These are phyloP conservation scores for Ambrosiella xylebori DNA, from an alignment of 2,329 filamentous ascomycete species.

Conservation along the genomic window DNA sequence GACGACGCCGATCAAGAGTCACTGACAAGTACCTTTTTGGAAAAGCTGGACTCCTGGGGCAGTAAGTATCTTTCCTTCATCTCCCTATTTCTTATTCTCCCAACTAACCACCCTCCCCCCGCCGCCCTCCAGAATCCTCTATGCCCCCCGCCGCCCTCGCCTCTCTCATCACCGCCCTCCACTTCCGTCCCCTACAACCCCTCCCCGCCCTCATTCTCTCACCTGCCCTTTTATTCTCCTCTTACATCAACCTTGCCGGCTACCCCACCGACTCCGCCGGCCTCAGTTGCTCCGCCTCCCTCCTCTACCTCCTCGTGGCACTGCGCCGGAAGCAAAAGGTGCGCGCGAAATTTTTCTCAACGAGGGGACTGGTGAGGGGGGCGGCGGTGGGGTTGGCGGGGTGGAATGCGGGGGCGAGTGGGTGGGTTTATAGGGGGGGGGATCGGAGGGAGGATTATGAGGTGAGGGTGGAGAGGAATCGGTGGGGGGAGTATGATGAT, in stretches of 20 bases:
- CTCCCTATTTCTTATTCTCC: slow-evolving; percentile 1
- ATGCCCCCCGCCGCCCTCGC: slow-evolving; percentile 38
- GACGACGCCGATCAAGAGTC: slow-evolving; percentile 1
- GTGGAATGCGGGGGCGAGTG: slow-evolving; percentile 31
- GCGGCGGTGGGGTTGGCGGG: slow-evolving; percentile 32
- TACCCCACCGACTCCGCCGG: slow-evolving; percentile 40
- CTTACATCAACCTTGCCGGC: slow-evolving; percentile 42
- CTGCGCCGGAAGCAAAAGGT: slow-evolving; percentile 28
- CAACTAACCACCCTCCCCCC: neutral
- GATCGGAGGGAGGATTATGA: slow-evolving; percentile 32
- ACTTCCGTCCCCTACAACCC: slow-evolving; percentile 36
- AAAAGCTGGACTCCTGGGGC: slow-evolving; percentile 29
- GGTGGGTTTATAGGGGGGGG: slow-evolving; percentile 34
- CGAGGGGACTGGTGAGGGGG: slow-evolving; percentile 33
- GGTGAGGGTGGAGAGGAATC: slow-evolving; percentile 30
- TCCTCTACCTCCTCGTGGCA: slow-evolving; percentile 39
- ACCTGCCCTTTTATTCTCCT: slow-evolving; percentile 37
- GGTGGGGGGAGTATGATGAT: slow-evolving; percentile 26
- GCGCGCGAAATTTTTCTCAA: slow-evolving; percentile 25
- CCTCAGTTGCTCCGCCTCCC: slow-evolving; percentile 37
- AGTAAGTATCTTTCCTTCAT: slow-evolving; percentile 23
- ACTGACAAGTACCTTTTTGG: slow-evolving; percentile 16
- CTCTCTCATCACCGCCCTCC: slow-evolving; percentile 38
- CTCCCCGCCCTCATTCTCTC: slow-evolving; percentile 30
- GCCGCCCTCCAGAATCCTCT: slow-evolving; percentile 28